Percentiles rank a stretch among this genome's conserved stretches.
These are phyloP conservation scores for Pythium guiyangense DNA, from an alignment of 352 stramenopile genomes.

Conservation along the genomic window DNA sequence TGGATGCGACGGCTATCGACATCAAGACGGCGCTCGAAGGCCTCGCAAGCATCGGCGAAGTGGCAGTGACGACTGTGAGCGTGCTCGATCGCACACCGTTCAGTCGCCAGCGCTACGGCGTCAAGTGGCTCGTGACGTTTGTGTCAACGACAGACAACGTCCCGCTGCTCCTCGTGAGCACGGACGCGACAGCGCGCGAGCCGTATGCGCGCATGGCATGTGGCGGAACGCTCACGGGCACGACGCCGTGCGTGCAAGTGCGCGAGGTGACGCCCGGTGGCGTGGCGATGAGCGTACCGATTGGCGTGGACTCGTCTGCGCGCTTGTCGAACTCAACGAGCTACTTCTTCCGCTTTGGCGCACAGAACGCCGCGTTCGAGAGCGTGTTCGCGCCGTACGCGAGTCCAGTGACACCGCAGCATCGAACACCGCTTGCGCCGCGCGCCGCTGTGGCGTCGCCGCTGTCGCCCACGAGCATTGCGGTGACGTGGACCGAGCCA, in stretches of 20 bases:
- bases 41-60: constrained; percentile 50
- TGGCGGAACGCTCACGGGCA: constrained; percentile 50
- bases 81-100: constrained; percentile 22
- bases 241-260: constrained; percentile 45
- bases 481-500: constrained; percentile 77
- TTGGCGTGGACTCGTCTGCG: constrained; percentile 6
- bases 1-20: constrained; percentile 31
- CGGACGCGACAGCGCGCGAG: constrained; percentile 23
- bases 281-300: constrained; percentile 16
- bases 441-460: constrained; percentile 30
- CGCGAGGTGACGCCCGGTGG: constrained; percentile 31
- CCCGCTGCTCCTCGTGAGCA: constrained; percentile 40
- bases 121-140: constrained; percentile 73
- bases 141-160: constrained; percentile 20
- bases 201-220: constrained; percentile 41
- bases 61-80: constrained; percentile 34
- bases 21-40: constrained; percentile 60
- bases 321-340: constrained; percentile 21
- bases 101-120: constrained; percentile 45
- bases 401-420: constrained; percentile 18
- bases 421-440: constrained; percentile 24
- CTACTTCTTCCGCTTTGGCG: constrained; percentile 40
- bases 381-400: constrained; percentile 20
- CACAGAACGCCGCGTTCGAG: constrained; percentile 30
- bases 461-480: constrained; percentile 28